Base-by-base conservation (phyloP, 2,329 filamentous ascomycete species). In the Thielaviopsis populi region DNA sequence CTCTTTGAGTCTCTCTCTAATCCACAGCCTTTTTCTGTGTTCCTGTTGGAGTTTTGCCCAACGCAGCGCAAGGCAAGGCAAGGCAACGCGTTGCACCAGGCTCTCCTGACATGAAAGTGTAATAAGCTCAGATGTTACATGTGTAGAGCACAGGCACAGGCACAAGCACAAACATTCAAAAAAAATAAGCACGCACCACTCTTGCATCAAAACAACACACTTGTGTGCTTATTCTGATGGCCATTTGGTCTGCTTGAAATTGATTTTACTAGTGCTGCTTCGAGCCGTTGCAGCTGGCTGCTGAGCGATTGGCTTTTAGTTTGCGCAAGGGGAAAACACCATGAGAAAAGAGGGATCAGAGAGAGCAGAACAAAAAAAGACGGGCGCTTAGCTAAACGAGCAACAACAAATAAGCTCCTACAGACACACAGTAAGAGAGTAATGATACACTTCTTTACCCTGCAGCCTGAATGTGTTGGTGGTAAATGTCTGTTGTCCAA, bases 91-190 rank as follows among this genome's bases (percentile, higher is more conserved):
- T 1, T n/a, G 1, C 22, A n/a, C 43, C 1, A 48, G 46, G 10
- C 46, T 27, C 53, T 27, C 27, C 17, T 56, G 53, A 56, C 30
- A 33, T 37, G 27, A 56, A 56, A 56, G 53, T 17, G 17, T 27
- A 56, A 56, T 33, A 56, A 56, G 53, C 53, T 56, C 53, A 56
- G 53, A 56, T 56, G 53, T 56, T 56, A 56, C 53, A 56, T 33
- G 53, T 56, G n/a, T n/a, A 37, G 41, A 43, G 58, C 58, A 60
- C 58, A 60, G 58, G 56, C 56, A n/a, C 54, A 54, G 50, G 53
- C 22, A 58, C 58, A 59, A 37, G 58, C 58, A 60, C 58, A 60
- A 43, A 43, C 37, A 60, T 43, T 33, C 33, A 43, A 59, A 60
- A 60, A 30, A 22, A 60, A 19, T 10, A 19, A 33, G 27, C 53